These are phyloP conservation scores for Saraca asoca DNA, from an alignment of 331 rosid genomes.

Conservation along the genomic window DNA sequence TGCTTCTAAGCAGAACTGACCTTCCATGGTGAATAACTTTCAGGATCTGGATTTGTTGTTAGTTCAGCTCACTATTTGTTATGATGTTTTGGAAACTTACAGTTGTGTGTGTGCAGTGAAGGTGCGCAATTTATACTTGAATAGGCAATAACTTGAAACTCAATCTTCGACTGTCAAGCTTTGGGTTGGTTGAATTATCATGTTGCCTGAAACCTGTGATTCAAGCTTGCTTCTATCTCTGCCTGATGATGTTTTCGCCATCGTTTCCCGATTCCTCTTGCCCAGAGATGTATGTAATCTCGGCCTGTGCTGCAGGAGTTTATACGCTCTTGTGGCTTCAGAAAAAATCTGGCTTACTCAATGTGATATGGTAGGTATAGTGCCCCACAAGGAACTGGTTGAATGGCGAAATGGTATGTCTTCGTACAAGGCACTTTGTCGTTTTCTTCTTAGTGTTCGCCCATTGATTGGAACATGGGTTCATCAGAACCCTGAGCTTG, in stretches of 20 bases:
- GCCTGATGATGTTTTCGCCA: conserved; percentile 76
- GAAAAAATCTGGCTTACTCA: conserved; percentile 83
- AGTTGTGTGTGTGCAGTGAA: not conserved
- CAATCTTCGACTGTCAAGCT: conserved; percentile 14
- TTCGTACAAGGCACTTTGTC: conserved; percentile 77
- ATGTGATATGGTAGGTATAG: conserved; percentile 58
- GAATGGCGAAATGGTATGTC: conserved; percentile 74
- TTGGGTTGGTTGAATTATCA: conserved; percentile 28
- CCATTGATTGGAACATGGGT: conserved; percentile 94
- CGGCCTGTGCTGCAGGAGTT: conserved; percentile 61
- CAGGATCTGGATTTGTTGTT: not conserved
- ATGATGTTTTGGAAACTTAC: not conserved
- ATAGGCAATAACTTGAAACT: conserved; percentile 9
- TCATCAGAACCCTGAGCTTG: conserved; percentile 97
- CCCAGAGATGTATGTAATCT: conserved; percentile 75
- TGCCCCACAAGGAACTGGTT: conserved; percentile 58
- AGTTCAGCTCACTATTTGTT: conserved; percentile 1
- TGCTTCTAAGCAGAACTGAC: not conserved
- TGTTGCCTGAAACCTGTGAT: conserved; percentile 53
- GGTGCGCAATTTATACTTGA: conserved; percentile 1
- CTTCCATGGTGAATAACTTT: not conserved
- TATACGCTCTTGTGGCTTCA: conserved; percentile 54
- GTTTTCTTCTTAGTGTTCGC: conserved; percentile 61
- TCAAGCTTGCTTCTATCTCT: conserved; percentile 60
- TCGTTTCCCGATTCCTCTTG: conserved; percentile 54